Evolutionary conservation across 2,329 filamentous ascomycete genomes (phyloP), one percentile per base, ranked within the genome.

Genomic region (Aspergillus brasiliensis): DNA sequence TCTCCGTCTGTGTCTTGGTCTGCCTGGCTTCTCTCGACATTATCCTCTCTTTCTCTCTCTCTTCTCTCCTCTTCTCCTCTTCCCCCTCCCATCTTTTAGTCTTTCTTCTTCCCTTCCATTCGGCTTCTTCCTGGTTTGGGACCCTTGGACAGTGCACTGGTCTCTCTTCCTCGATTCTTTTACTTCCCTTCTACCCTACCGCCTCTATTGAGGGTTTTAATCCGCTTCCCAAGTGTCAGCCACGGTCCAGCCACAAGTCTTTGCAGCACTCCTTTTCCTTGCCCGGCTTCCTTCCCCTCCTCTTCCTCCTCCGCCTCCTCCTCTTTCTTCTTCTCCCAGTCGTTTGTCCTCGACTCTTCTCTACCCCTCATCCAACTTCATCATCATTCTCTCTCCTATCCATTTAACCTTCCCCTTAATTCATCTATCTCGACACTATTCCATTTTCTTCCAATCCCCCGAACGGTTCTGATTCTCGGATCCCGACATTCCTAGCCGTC

Each of bases 261-360:
- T 52, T 60, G 51, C 58, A 56, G 57, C 56, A 54, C 51, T 57
- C 28, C 51, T 56, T 54, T 58, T 57, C 51, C 28, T 56, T 31
- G 51, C n/a, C n/a, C n/a, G 61, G 51, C 46, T 63, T 52, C 25
- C 44, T 59, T 49, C 57, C 37, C 37, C 51, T 47, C 34, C 51
- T 58, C 54, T 51, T 46, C 40, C 19, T 46, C 47, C 40, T 51
- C 55, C 27, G 51, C 47, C 52, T 46, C 27, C 8, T 44, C 37
- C 40, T 37, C 59, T 55, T 40, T 53, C 49, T 49, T 31, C 52
- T 23, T 46, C 56, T 31, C 38, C 51, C 38, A 57, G 19, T 56
- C 47, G 38, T 19, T 46, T 21, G 34, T 31, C 21, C 28, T 55
- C 8, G 5, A 46, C 52, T 38, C 23, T 40, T 49, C 15, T 38